These are phyloP conservation scores for Tagetes patula DNA, from an alignment of 129 eudicot genomes.

Conservation along the genomic window DNA sequence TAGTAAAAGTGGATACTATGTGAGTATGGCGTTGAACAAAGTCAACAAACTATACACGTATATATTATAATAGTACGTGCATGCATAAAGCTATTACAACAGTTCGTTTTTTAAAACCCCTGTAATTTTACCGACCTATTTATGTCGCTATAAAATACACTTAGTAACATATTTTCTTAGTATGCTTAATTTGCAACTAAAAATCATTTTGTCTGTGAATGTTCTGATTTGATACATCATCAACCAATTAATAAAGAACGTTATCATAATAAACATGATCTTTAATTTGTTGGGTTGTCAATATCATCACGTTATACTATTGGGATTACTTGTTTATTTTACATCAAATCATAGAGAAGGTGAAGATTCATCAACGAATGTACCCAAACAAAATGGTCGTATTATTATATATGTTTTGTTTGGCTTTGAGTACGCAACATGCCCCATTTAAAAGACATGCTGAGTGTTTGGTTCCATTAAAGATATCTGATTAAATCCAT, in stretches of 20 bases:
- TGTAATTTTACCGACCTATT: no score
- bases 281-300: conserved; percentile 40
- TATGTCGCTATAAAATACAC: no score
- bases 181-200: no score
- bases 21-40: no score
- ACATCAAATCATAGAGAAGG: conserved; percentile 6
- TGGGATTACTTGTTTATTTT: background rate
- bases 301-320: conserved; percentile 25
- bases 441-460: conserved; percentile 26
- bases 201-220: conserved; percentile 12
- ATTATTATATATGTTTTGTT: background rate
- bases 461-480: background rate
- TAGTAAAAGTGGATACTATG: no score
- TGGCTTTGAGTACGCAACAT: conserved; percentile 14
- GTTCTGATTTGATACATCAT: conserved; percentile 27
- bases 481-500: no score
- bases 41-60: no score
- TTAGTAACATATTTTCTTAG: no score
- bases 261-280: conserved; percentile 5
- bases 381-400: conserved; percentile 26
- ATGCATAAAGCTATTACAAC: no score
- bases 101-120: no score
- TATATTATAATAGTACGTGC: no score
- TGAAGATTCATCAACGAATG: conserved; percentile 31
- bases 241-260: conserved; percentile 19